Conservation (phyloP, 1,284 basidiomycete species). For the Cronartium quercuum region DNA sequence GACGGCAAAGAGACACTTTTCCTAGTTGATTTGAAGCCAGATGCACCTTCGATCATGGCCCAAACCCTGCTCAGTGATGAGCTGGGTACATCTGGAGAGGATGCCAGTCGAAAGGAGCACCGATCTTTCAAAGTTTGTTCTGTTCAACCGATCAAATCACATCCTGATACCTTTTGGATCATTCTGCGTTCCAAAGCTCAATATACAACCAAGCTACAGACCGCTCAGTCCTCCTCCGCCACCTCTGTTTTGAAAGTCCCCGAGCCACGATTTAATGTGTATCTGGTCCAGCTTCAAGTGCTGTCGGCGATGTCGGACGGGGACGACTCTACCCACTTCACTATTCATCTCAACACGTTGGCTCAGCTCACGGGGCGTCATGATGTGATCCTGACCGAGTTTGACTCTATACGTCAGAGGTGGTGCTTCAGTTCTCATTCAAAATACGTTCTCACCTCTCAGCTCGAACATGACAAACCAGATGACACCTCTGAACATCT, state of each 20-base stretch:
- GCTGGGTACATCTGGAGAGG: neutral
- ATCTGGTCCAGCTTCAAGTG: neutral
- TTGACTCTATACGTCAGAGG: neutral
- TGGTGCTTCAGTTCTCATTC: constrained; percentile 19
- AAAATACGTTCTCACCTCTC: neutral
- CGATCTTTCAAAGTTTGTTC: neutral
- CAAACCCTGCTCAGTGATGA: neutral
- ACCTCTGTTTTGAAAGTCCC: neutral
- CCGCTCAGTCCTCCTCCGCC: neutral
- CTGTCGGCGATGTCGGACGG: neutral
- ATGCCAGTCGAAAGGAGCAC: neutral
- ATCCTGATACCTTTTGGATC: neutral
- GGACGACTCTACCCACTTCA: neutral
- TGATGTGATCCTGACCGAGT: constrained; percentile 8
- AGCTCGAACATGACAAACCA: neutral
- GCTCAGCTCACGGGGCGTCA: neutral
- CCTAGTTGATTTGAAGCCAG: neutral
- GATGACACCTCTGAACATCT: neutral
- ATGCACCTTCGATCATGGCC: neutral
- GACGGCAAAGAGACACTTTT: neutral
- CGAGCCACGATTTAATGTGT: neutral
- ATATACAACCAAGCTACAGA: neutral
- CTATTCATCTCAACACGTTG: neutral
- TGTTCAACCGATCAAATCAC: neutral
- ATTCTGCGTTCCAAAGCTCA: neutral